Percentiles rank a stretch among this genome's conserved stretches.
Conservation (phyloP, 257 asterid genomes). For the Penstemon eatonii region DNA sequence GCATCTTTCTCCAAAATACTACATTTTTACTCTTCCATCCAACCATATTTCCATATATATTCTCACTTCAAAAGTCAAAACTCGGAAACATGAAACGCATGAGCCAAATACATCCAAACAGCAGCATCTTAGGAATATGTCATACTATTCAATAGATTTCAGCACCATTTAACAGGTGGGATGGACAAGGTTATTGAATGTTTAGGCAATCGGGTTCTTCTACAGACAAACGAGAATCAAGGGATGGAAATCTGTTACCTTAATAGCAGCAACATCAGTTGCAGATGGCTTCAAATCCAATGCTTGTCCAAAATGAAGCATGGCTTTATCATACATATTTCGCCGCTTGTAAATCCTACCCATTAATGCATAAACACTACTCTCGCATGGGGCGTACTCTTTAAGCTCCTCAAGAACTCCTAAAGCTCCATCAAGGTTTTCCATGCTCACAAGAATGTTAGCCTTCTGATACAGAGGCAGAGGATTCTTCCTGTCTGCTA, state of each 20-base stretch:
- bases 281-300: conserved; percentile 96
- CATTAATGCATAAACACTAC: conserved; percentile 94
- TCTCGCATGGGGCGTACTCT: conserved; percentile 88
- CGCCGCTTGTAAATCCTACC: conserved; percentile 81
- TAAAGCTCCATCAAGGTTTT: conserved; percentile 72
- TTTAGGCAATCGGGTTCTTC: not conserved
- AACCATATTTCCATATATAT: too few relatives aligned
- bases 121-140: not conserved
- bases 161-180: not conserved
- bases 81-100: too few relatives aligned
- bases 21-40: too few relatives aligned
- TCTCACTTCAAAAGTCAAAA: not conserved
- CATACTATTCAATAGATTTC: not conserved
- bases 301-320: conserved; percentile 93
- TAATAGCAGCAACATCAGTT: conserved; percentile 89
- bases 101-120: too few relatives aligned
- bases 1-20: too few relatives aligned
- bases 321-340: conserved; percentile 73
- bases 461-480: conserved; percentile 96
- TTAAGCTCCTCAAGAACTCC: conserved; percentile 94
- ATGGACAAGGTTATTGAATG: not conserved
- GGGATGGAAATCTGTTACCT: conserved; percentile 47
- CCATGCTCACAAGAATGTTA: conserved; percentile 85
- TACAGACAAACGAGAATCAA: not conserved
- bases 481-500: conserved; percentile 95